Evolutionary conservation across 2,329 filamentous ascomycete genomes (phyloP).

Genomic region (Botrytis squamosa): DNA sequence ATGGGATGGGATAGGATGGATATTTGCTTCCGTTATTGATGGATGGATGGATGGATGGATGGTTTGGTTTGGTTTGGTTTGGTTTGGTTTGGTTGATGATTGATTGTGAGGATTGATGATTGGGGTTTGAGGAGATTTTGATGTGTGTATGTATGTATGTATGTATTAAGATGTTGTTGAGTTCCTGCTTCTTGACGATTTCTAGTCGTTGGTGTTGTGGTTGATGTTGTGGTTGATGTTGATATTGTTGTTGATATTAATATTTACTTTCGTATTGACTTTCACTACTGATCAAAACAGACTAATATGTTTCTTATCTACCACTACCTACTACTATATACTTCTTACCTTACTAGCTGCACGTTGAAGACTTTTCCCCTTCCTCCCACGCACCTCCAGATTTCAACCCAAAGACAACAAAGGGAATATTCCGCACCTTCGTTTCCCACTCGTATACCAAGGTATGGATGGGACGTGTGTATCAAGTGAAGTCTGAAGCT

Average conservation of each 20-base stretch:
- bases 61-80: no score
- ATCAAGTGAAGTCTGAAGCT: not conserved
- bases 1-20: not conserved
- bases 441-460: not conserved
- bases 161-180: not conserved
- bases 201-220: not conserved
- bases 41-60: no score
- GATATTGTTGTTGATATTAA: not conserved
- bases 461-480: not conserved
- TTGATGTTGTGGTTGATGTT: not conserved
- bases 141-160: not conserved
- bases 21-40: not conserved
- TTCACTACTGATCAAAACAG: not conserved
- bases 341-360: not conserved
- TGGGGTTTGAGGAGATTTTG: not conserved
- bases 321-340: not conserved
- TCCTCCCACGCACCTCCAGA: slow-evolving; percentile 1
- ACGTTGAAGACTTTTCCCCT: not conserved
- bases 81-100: not conserved
- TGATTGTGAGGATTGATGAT: not conserved
- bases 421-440: not conserved
- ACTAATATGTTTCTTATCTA: not conserved
- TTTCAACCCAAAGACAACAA: not conserved
- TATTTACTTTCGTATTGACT: not conserved
- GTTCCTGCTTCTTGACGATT: not conserved